Base-by-base conservation (phyloP, 306 rosid genomes). In the Malus sieversii region DNA sequence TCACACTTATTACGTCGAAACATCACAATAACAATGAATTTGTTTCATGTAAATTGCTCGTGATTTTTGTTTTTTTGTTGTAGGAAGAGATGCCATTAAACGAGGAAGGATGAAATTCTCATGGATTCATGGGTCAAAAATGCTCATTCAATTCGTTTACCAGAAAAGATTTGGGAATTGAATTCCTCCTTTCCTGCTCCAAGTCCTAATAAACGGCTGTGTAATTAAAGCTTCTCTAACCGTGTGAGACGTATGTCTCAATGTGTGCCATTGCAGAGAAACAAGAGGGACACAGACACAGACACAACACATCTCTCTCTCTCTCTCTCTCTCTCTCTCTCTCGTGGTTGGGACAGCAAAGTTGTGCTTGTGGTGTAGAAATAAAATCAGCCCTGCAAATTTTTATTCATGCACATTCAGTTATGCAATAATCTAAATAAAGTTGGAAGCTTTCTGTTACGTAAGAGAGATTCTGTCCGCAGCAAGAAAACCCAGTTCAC, bases 91-190 rank as follows among this genome's bases (percentile, higher is more conserved):
- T 53, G 46, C 38, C 65, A 61, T 76, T 68, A 60, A 80, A 76
- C 22, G 61, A 14, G 11, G 61, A 30, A 57, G 70, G 45, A 55
- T 63, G 61, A 72, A 72, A 63, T 80, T 13, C 48, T 78, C 55
- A 15, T 59, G 29, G 33, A 75, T 77, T 72, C 30, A 62, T 48
- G 53, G 27, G 76, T 75, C 59, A 82, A 80, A 65, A 71, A 48
- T 68, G 63, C 71, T 40, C 53, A 48, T 64, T 61, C 59, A 68
- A 69, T 76, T 75, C 57, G 42, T 46, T 55, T 73, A 74, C 84
- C 84, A 73, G 77, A 82, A 80, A 76, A 60, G 73, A 87, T 78
- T 40, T 53, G 78, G 40, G 68, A 15, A 30, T 77, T 81, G 6
- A 78, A 59, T 80, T 82, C 68, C 27, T 75, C 78, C 73, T 14